Percentiles rank a stretch among this genome's conserved stretches.
These are phyloP conservation scores for Camptophora hylomeconis DNA, from an alignment of 2,329 filamentous ascomycete species.

Conservation along the genomic window DNA sequence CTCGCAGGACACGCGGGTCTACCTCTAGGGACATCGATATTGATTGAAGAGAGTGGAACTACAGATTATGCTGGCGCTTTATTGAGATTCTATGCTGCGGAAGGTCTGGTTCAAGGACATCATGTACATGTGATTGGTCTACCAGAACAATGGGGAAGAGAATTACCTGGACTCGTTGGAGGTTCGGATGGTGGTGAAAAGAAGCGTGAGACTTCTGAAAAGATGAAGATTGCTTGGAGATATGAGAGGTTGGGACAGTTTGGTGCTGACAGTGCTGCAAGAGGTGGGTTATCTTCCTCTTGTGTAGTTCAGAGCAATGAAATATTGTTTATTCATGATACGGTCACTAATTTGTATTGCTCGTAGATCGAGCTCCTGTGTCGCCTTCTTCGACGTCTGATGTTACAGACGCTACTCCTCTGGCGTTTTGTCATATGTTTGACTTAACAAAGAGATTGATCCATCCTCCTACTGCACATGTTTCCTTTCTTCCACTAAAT, in stretches of 20 bases:
- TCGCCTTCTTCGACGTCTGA: no score
- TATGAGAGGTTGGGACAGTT: constrained; percentile 75
- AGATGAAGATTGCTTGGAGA: constrained; percentile 98
- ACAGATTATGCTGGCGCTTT: constrained; percentile 85
- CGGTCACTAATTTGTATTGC: no score
- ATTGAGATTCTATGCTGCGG: constrained; percentile 78
- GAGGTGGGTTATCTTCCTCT: constrained; percentile 56
- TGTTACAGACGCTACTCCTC: constrained; percentile 21
- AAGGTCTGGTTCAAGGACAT: constrained; percentile 85
- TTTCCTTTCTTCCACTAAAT: constrained; percentile 39
- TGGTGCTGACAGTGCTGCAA: constrained; percentile 40
- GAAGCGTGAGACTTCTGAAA: constrained; percentile 42
- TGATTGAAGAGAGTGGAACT: constrained; percentile 80
- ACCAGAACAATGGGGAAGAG: constrained; percentile 66
- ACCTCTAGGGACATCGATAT: constrained; percentile 63
- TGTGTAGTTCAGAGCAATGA: no score
- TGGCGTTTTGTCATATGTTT: constrained; percentile 58
- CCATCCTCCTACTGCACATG: constrained; percentile 38
- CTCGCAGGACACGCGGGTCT: constrained; percentile 79
- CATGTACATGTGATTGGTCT: constrained; percentile 74
- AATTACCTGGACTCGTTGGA: constrained; percentile 61
- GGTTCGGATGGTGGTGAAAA: constrained; percentile 35
- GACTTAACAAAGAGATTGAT: constrained; percentile 55
- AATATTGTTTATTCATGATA: no score
- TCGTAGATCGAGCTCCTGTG: background rate